Conservation (phyloP, 495 filamentous ascomycete species). For the Cladorrhinum samala region DNA sequence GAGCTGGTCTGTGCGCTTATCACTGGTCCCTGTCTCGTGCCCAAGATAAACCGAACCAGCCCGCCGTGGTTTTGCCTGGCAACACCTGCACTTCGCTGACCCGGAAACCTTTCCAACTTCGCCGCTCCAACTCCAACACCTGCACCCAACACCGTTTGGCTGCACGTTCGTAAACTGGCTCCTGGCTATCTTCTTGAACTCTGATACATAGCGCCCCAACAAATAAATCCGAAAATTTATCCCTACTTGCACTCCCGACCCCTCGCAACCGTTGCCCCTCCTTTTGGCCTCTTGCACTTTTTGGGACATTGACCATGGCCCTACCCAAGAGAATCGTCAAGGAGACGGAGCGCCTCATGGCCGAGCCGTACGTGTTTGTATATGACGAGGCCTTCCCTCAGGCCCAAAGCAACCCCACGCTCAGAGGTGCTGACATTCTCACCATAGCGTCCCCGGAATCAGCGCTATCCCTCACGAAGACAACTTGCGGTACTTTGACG, state of each 20-base stretch:
- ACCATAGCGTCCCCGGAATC: constrained; percentile 81
- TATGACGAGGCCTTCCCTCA: not conserved
- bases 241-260: no score
- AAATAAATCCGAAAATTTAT: no score
- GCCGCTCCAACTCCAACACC: not conserved
- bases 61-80: not conserved
- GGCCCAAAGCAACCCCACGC: no score
- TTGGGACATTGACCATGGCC: constrained; percentile 45
- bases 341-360: constrained; percentile 95
- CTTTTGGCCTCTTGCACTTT: not conserved
- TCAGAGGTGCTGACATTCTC: constrained; percentile 16
- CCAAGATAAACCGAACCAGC: constrained; percentile 5
- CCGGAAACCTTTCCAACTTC: not conserved
- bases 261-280: no score
- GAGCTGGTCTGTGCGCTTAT: constrained; percentile 15
- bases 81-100: not conserved
- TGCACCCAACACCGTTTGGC: no score
- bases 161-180: no score
- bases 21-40: not conserved
- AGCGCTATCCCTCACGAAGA: constrained; percentile 97
- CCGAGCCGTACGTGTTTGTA: constrained; percentile 72
- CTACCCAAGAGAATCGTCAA: constrained; percentile 96
- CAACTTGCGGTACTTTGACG: constrained; percentile 96
- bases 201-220: no score
- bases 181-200: no score